A percentile compares a stretch with the other conserved stretches of the same genome.
Conservation (phyloP, 768 basidiomycete species). For the Lactarius evosmus region DNA sequence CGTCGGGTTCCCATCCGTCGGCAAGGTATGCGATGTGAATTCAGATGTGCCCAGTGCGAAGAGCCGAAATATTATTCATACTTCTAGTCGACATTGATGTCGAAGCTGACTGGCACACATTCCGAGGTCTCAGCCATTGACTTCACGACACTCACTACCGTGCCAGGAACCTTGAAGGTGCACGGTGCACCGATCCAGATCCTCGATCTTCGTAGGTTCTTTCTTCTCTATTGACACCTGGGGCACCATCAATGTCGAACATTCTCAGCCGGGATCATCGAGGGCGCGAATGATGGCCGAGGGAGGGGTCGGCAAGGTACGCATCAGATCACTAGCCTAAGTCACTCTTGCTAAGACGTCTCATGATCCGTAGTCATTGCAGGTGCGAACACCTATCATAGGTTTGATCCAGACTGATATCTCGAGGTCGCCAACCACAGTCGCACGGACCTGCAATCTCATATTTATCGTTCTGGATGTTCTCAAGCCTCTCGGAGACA, state of each 20-base stretch:
- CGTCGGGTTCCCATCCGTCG: conserved; percentile 89
- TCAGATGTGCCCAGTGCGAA: conserved; percentile 7
- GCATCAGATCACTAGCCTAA: conserved; percentile 31
- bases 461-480: conserved; percentile 99
- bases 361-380: conserved; percentile 59
- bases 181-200: conserved; percentile 97
- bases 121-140: conserved; percentile 96
- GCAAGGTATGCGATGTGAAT: conserved; percentile 55
- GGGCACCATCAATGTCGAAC: conserved; percentile 24
- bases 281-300: conserved; percentile 94
- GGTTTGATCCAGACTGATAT: conserved; percentile 3
- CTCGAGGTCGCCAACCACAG: conserved; percentile 41
- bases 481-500: conserved; percentile 95
- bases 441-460: conserved; percentile 95
- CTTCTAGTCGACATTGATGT: conserved; percentile 84
- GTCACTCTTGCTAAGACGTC: background rate
- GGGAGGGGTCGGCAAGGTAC: conserved; percentile 92
- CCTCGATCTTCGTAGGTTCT: conserved; percentile 73
- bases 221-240: background rate
- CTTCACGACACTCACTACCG: conserved; percentile 94
- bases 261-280: conserved; percentile 85
- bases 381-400: conserved; percentile 44
- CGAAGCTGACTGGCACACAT: conserved; percentile 93
- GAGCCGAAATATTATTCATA: conserved; percentile 11
- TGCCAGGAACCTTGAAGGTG: conserved; percentile 90